A percentile compares a stretch with the other conserved stretches of the same genome.
Conservation (phyloP, 306 rosid genomes). For the Dalbergia cochinchinensis region DNA sequence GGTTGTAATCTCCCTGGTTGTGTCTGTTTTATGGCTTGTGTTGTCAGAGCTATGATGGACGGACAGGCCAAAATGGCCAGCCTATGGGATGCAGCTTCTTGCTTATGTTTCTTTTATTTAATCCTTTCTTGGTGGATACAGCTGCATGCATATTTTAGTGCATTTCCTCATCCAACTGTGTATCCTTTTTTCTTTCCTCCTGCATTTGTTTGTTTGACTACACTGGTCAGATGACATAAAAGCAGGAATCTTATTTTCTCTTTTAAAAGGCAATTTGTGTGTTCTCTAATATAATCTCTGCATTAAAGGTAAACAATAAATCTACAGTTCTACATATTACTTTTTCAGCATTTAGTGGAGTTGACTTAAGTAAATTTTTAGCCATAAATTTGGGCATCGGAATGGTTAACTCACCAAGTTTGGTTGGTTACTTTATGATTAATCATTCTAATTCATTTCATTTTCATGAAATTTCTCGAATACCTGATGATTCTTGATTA, state of each 20-base stretch:
- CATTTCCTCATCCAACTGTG: slow-evolving; percentile 21
- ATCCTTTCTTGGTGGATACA: background rate
- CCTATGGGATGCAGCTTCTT: slow-evolving; percentile 14
- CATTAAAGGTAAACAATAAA: slow-evolving; percentile 14
- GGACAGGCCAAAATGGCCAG: too few species aligned
- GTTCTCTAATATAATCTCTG: slow-evolving; percentile 9
- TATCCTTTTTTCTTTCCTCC: background rate
- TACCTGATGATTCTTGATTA: slow-evolving; percentile 30
- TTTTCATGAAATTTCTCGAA: slow-evolving; percentile 25
- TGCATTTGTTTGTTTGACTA: slow-evolving; percentile 15
- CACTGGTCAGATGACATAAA: slow-evolving; percentile 1
- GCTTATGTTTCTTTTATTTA: slow-evolving; percentile 33
- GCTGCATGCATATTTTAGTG: slow-evolving; percentile 22
- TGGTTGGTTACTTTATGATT: slow-evolving; percentile 36
- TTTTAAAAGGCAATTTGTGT: slow-evolving; percentile 4
- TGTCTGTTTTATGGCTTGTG: background rate
- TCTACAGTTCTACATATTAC: slow-evolving; percentile 18
- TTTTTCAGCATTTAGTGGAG: background rate
- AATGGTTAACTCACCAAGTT: slow-evolving; percentile 28
- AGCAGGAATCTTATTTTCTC: background rate
- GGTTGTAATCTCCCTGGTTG: slow-evolving; percentile 19
- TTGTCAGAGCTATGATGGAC: slow-evolving; percentile 10
- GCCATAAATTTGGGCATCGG: background rate
- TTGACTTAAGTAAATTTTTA: background rate
- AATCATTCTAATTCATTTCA: background rate